phyloP scores from a whole-genome alignment of 2,329 filamentous ascomycete genomes.

The Ceratocystis destructans region DNA sequence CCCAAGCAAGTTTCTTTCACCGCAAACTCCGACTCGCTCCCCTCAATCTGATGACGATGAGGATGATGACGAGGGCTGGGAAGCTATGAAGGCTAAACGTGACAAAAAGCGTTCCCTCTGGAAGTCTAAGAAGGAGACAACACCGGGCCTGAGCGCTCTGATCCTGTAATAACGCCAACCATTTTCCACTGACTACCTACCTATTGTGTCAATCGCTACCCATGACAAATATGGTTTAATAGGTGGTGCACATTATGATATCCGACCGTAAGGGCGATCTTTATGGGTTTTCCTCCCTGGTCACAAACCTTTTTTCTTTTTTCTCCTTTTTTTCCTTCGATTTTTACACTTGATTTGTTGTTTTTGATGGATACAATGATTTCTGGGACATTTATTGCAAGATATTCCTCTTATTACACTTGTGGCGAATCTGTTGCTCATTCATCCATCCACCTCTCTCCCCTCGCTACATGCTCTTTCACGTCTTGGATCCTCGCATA shows the following conservation, averaged over 20 bases:
- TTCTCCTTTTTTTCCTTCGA: neutral
- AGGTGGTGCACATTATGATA: slow-evolving; percentile 9
- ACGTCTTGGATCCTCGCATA: neutral
- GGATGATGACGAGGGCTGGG: slow-evolving; percentile 55
- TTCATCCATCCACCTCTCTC: neutral
- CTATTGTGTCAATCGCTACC: neutral
- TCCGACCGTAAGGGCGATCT: neutral
- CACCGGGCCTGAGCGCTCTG: slow-evolving; percentile 36
- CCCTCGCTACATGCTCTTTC: neutral
- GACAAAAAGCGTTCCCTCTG: slow-evolving; percentile 55
- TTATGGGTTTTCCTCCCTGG: neutral
- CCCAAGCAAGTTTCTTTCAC: slow-evolving; percentile 22
- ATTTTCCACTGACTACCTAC: neutral
- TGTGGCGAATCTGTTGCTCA: neutral
- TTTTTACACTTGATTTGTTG: neutral
- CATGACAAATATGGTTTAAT: too few relatives aligned
- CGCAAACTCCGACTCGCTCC: slow-evolving; percentile 25
- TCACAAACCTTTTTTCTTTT: neutral
- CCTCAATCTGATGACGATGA: slow-evolving; percentile 39
- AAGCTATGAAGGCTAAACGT: slow-evolving; percentile 54
- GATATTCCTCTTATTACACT: neutral
- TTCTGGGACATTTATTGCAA: slow-evolving; percentile 4
- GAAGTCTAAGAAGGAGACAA: slow-evolving; percentile 45
- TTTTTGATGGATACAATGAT: slow-evolving; percentile 7
- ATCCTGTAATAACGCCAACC: slow-evolving; percentile 25